Conservation (phyloP, 1,139 yeast species). For the Geotrichum citri-aurantii region DNA sequence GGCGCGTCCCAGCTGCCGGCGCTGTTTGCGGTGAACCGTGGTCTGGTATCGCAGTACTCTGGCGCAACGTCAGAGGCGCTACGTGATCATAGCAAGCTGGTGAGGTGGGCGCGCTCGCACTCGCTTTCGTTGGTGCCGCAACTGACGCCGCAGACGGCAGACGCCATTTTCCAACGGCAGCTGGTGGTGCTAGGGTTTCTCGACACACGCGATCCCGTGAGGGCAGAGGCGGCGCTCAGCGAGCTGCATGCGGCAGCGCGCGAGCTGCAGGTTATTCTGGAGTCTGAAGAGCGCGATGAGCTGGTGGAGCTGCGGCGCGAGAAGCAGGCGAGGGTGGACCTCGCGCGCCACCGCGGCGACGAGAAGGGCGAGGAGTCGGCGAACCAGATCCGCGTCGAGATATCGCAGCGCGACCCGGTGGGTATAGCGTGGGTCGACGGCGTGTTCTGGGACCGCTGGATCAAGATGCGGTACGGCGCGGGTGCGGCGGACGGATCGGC, state of each 20-base stretch:
- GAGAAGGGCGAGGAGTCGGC: slow-evolving; percentile 32
- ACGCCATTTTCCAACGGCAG: slow-evolving; percentile 31
- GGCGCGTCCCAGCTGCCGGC: slow-evolving; percentile 33
- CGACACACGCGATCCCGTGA: slow-evolving; percentile 30
- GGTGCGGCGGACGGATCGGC: slow-evolving; percentile 18
- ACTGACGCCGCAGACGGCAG: slow-evolving; percentile 34
- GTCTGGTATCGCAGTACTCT: slow-evolving; percentile 27
- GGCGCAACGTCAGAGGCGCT: slow-evolving; percentile 34
- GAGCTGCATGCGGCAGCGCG: slow-evolving; percentile 33
- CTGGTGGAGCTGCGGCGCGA: slow-evolving; percentile 31
- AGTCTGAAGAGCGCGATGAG: slow-evolving; percentile 28
- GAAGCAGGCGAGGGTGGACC: slow-evolving; percentile 34
- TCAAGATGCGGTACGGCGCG: slow-evolving; percentile 31
- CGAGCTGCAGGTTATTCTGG: slow-evolving; percentile 27
- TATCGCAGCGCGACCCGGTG: slow-evolving; percentile 28
- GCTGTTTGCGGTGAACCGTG: slow-evolving; percentile 31
- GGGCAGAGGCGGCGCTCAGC: slow-evolving; percentile 27
- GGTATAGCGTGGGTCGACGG: slow-evolving; percentile 40
- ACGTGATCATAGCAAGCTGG: slow-evolving; percentile 31
- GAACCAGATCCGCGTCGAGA: slow-evolving; percentile 29
- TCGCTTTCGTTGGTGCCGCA: slow-evolving; percentile 39
- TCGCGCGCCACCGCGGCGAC: slow-evolving; percentile 34
- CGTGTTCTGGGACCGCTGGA: slow-evolving; percentile 36
- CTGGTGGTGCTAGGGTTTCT: slow-evolving; percentile 34
- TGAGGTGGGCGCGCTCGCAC: slow-evolving; percentile 33